A percentile compares a stretch with the other conserved stretches of the same genome.
Conservation (phyloP, 2,329 filamentous ascomycete genomes). For the Neonectria magnoliae region DNA sequence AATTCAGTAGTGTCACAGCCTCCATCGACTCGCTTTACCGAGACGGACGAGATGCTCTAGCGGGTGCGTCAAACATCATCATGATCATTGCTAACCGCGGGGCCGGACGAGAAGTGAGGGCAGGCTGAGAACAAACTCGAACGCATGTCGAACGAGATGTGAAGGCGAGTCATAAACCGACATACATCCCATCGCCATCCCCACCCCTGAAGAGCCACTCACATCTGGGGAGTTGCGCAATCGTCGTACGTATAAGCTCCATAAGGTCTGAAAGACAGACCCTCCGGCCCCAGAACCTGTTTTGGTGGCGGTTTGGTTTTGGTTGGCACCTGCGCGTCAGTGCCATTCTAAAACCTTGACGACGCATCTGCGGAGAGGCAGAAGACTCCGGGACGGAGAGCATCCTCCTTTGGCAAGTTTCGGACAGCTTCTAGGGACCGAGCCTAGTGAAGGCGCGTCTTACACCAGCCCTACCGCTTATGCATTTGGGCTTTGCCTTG, state of each 20-base stretch:
- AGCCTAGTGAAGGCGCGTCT: slow-evolving; percentile 3
- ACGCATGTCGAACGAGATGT: slow-evolving; percentile 9
- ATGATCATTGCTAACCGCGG: background rate
- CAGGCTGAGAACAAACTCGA: slow-evolving; percentile 2
- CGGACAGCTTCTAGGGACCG: background rate
- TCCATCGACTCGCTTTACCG: background rate
- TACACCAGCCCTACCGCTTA: background rate
- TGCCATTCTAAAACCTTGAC: slow-evolving; percentile 12
- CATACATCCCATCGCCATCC: slow-evolving; percentile 9
- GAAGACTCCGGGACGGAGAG: slow-evolving; percentile 19
- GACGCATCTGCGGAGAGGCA: slow-evolving; percentile 14
- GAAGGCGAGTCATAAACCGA: slow-evolving; percentile 29
- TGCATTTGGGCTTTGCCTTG: background rate
- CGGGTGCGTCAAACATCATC: background rate
- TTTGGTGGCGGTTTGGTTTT: slow-evolving; percentile 30
- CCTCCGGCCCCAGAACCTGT: background rate
- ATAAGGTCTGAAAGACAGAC: background rate
- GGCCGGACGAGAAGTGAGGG: background rate
- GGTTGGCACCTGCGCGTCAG: slow-evolving; percentile 30
- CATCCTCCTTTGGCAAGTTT: slow-evolving; percentile 27
- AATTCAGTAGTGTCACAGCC: background rate
- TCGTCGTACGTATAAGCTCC: slow-evolving; percentile 17
- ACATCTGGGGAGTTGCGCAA: slow-evolving; percentile 25
- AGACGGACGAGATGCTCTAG: background rate
- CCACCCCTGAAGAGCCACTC: slow-evolving; percentile 23